Base-by-base conservation (phyloP, 108 stramenopile species). In the Chaetoceros tenuissimus region DNA sequence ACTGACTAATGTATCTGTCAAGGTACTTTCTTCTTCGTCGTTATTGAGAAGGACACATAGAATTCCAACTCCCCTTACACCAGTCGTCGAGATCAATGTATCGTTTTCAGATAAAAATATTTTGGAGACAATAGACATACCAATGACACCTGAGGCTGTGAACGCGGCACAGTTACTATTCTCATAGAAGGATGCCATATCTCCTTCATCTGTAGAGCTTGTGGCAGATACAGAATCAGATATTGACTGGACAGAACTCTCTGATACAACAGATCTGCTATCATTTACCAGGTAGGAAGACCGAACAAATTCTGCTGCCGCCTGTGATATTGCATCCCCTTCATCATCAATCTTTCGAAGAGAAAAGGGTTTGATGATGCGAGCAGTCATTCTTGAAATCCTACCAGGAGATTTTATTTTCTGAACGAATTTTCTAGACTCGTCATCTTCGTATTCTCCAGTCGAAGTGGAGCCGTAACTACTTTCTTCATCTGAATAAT, bases 251-350 rank as follows among this genome's bases (percentile, higher is more conserved):
- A 1, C 13, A 2, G 3, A 18, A 52, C 23, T 13, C 28, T 27
- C 27, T 25, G 25, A 51, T 5, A 24, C 20, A 20, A 51, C 25
- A 20, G 24, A 25, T n/a, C 26, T 25, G n/a, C 22, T n/a, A 22
- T 63, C 26, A 13, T 48, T 20, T 17, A 64, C 56, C 28, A 59
- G 59, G 43, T 69, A 77, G 47, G 58, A 68, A 51, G 75, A 68
- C 2, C 61, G 34, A 3, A 77, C 73, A 54, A 77, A 77, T 18
- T 47, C 51, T 34, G 72, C 62, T 13, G 75, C 75, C 31, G 75
- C 71, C 40, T 73, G 59, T 21, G 65, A 28, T 22, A 73, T 73
- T 13, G 59, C 75, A 31, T 69, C 60, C 57, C 73, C 75, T 50
- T 73, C 64, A 2, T 27, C 22, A 28, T 30, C 28, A 31, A 55